Evolutionary conservation across 805 yeast genomes (phyloP), one percentile per base, ranked within the genome.

Genomic region (Metschnikowia drakensbergensis): DNA sequence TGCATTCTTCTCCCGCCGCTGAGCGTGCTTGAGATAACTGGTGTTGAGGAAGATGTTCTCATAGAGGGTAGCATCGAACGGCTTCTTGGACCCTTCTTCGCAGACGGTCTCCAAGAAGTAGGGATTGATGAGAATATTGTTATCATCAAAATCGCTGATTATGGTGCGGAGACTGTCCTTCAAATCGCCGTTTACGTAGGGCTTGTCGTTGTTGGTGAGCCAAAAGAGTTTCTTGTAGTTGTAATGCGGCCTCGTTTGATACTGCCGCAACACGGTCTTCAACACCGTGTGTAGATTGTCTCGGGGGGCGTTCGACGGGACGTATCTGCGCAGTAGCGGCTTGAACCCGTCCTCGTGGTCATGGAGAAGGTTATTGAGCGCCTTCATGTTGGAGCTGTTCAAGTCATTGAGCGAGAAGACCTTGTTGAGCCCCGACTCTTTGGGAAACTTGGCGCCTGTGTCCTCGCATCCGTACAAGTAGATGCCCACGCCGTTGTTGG

Each of bases 131-230:
- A 67, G 68, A 32, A 85, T 80, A 36, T 65, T 67, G 13, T 73
- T 68, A 45, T 80, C 80, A 48, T 79, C 77, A 48, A 82, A 73
- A 62, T 86, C 94, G 35, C 76, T 75, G 10, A 85, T 73, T 4
- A 83, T 69, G 17, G 77, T 78, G 54, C 83, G 76, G 25, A 88
- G 67, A 5, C 79, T 68, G 40, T 70, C 71, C 56, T 75, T 76
- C 3, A 72, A 66, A 11, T 74, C 69, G 6, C 68, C 57, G 6
- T 69, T 68, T 46, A 72, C 71, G 53, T 68, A 76, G 0, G 97
- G 97, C 40, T 65, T 66, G 55, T 86, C 94, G 61, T 84, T 82
- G 60, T 84, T 86, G 0, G 96, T 88, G 58, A 90, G 80, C 60
- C 89, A 67, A 54, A 88, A 77, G 3, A 88, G 66, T 57, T 85